Evolutionary conservation across 306 rosid genomes (phyloP), one percentile per base, ranked within the genome.

Genomic region (Prunus armeniaca): DNA sequence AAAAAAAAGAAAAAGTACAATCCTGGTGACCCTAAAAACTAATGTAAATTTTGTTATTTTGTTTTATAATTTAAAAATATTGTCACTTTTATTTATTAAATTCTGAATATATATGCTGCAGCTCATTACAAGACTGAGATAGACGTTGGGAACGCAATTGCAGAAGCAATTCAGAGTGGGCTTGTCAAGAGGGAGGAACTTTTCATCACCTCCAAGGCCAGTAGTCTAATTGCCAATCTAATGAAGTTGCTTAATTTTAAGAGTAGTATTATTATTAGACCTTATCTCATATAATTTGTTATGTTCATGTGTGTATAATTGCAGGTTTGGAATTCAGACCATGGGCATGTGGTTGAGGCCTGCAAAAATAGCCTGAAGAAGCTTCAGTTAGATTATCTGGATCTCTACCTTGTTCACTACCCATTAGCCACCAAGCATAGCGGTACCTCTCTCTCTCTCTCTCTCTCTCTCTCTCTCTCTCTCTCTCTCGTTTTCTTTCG

Each of bases 101-200:
- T 49, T 3, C 2, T 13, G 2, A 13, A 27, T 61, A 19, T 27
- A 10, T 9, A 14, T 8, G 18, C 68, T 85, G 87, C 82, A 93
- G 98, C 98, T 78, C 88, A 91, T 34, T 93, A 93, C 81, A 78
- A 62, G 81, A 93, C 86, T 78, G 98, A 93, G 84, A 41, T 87
- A 34, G 98, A 93, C 60, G 98, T 91, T 78, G 98, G 98, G 71
- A 90, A 85, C 19, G 98, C 91, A 6, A 84, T 93, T 78, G 76
- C 89, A 47, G 98, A 89, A 77, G 98, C 97, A 68, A 77, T 93
- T 66, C 68, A 49, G 22, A 83, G 76, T 45, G 91, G 92, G 54
- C 91, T 91, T 75, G 97, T 91, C 30, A 89, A 89, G 86, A 89
- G 98, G 73, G 98, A 93, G 65, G 98, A 93, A 34, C 93, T 93